Conservation (phyloP, 495 filamentous ascomycete species). For the Staphylotrichum tortipilum region DNA sequence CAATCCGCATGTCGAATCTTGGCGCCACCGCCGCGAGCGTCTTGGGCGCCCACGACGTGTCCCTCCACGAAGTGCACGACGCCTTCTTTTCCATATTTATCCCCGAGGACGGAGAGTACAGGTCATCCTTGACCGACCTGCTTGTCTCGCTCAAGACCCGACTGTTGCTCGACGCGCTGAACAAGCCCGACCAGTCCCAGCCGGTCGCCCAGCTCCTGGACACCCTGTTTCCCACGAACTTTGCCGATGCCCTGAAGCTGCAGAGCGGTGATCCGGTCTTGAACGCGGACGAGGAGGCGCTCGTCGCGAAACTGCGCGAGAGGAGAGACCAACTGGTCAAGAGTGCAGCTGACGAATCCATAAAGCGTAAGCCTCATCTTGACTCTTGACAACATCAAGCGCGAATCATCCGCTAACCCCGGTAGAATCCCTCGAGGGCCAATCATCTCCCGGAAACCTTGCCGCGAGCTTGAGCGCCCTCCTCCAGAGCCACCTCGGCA, state of each 20-base stretch:
- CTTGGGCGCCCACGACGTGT: conserved; percentile 75
- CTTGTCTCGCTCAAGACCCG: conserved; percentile 84
- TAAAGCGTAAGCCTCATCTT: conserved; percentile 36
- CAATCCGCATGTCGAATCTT: conserved; percentile 78
- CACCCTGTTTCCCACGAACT: conserved; percentile 61
- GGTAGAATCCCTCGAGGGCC: conserved; percentile 53
- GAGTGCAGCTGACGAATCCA: conserved; percentile 46
- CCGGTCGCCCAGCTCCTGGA: conserved; percentile 58
- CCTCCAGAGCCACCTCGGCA: conserved; percentile 64
- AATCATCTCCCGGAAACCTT: conserved; percentile 76
- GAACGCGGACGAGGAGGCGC: conserved; percentile 64
- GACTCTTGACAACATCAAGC: neutral
- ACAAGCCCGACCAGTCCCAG: conserved; percentile 46
- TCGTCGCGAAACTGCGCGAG: conserved; percentile 54
- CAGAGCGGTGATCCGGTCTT: conserved; percentile 59
- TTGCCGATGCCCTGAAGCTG: conserved; percentile 55
- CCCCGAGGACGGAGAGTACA: conserved; percentile 49
- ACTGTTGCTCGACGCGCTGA: conserved; percentile 64
- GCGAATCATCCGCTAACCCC: conserved; percentile 18
- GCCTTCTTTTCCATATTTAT: conserved; percentile 80
- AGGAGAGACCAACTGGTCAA: conserved; percentile 59
- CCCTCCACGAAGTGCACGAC: conserved; percentile 74
- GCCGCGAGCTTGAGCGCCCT: conserved; percentile 63
- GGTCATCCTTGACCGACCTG: conserved; percentile 56
- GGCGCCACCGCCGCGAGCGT: conserved; percentile 76